Conservation (phyloP, 2,329 filamentous ascomycete genomes). For the Tolypocladium tundrense region DNA sequence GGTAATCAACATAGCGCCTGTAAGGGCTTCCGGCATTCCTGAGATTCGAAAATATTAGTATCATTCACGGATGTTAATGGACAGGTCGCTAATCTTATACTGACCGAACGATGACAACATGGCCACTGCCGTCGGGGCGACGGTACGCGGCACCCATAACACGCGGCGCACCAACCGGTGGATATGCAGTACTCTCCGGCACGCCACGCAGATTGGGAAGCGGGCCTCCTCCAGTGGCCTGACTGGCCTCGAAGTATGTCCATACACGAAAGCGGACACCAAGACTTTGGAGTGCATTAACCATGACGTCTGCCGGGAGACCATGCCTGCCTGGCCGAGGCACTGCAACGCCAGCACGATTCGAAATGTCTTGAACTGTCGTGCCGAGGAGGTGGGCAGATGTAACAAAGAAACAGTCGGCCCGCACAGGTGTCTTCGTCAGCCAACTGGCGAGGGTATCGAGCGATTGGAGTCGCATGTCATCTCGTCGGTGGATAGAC, state of each 20-base stretch:
- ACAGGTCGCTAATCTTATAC: neutral
- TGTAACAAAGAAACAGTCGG: neutral
- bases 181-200: neutral
- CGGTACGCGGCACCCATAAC: neutral
- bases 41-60: neutral
- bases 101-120: neutral
- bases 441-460: neutral
- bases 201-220: neutral
- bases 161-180: neutral
- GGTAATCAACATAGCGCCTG: neutral
- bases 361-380: neutral
- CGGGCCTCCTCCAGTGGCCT: neutral
- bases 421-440: neutral
- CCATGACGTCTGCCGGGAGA: neutral
- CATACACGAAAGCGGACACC: neutral
- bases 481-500: neutral
- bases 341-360: neutral
- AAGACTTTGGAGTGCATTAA: neutral
- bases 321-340: neutral
- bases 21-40: neutral
- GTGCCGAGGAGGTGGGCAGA: neutral
- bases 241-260: too few relatives aligned
- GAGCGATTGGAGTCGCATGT: neutral
- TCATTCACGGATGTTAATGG: too few relatives aligned
- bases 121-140: neutral